phyloP scores from a whole-genome alignment of 495 filamentous ascomycete species.

The Penicillium egyptiacum region DNA sequence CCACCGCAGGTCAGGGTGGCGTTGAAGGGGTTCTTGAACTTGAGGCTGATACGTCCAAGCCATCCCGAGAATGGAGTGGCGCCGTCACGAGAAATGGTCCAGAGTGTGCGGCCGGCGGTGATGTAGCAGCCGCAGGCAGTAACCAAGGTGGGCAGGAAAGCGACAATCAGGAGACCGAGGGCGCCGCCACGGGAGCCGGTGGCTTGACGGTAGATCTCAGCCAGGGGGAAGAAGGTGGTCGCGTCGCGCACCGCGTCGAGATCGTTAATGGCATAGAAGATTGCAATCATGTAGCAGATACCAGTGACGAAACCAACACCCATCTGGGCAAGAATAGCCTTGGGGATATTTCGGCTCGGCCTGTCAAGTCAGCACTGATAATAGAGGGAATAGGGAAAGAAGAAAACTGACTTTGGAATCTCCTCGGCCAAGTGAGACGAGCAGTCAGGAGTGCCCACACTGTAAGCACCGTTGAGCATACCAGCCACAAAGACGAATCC shows the following conservation, averaged over 20 bases:
- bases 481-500: slow-evolving; percentile 79
- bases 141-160: slow-evolving; percentile 63
- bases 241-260: slow-evolving; percentile 38
- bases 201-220: slow-evolving; percentile 76
- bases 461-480: slow-evolving; percentile 83
- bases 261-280: slow-evolving; percentile 54
- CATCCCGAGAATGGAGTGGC: slow-evolving; percentile 47
- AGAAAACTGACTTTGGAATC: slow-evolving; percentile 56
- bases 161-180: slow-evolving; percentile 59
- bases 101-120: slow-evolving; percentile 80
- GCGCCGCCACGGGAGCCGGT: slow-evolving; percentile 64
- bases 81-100: slow-evolving; percentile 77
- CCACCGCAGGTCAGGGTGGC: slow-evolving; percentile 62
- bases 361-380: slow-evolving; percentile 14
- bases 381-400: neutral
- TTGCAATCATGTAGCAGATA: slow-evolving; percentile 51
- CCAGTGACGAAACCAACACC: slow-evolving; percentile 50
- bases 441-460: slow-evolving; percentile 76
- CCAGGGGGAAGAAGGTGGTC: slow-evolving; percentile 73
- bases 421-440: slow-evolving; percentile 83
- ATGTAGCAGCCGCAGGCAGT: slow-evolving; percentile 67
- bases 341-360: slow-evolving; percentile 50
- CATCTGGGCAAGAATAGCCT: slow-evolving; percentile 52
- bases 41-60: slow-evolving; percentile 41
- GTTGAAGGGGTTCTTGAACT: slow-evolving; percentile 63